Conservation (phyloP, 129 eudicot genomes). For the Helianthus annuus region DNA sequence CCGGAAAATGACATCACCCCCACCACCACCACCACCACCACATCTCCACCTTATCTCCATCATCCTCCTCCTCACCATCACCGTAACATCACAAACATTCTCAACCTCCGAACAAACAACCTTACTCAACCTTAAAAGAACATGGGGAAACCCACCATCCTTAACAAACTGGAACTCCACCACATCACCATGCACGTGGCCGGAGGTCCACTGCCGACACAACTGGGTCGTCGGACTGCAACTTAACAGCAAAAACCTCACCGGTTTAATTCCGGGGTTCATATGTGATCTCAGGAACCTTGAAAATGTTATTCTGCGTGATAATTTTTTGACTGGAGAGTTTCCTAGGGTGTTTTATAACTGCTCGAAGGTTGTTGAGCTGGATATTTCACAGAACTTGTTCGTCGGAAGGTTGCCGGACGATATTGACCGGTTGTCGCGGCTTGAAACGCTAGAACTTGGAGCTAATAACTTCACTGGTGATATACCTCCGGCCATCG, state of each 20-base stretch:
- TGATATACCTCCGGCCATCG: slow-evolving; percentile 68
- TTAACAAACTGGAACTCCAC: slow-evolving; percentile 60
- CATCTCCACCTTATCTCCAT: slow-evolving; percentile 22
- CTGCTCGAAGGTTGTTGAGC: slow-evolving; percentile 45
- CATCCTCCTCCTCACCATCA: slow-evolving; percentile 37
- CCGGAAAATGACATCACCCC: slow-evolving; percentile 23
- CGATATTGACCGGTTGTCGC: slow-evolving; percentile 45
- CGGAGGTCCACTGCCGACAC: slow-evolving; percentile 54
- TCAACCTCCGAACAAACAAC: slow-evolving; percentile 38
- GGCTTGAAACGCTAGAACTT: slow-evolving; percentile 42
- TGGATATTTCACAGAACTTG: slow-evolving; percentile 55
- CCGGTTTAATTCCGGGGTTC: slow-evolving; percentile 40
- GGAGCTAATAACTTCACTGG: slow-evolving; percentile 79
- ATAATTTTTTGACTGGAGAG: slow-evolving; percentile 48
- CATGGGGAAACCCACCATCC: slow-evolving; percentile 46
- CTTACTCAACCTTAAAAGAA: slow-evolving; percentile 57
- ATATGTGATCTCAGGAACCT: slow-evolving; percentile 58
- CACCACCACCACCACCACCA: slow-evolving; percentile 22
- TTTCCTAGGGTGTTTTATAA: slow-evolving; percentile 60
- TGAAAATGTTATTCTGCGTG: slow-evolving; percentile 30
- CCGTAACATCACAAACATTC: slow-evolving; percentile 40
- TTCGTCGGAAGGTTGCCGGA: slow-evolving; percentile 64
- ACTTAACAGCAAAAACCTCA: slow-evolving; percentile 26
- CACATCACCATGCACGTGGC: slow-evolving; percentile 75
- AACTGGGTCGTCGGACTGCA: slow-evolving; percentile 39